phyloP scores from a whole-genome alignment of 2,329 filamentous ascomycete species.

The Penicillium freii region DNA sequence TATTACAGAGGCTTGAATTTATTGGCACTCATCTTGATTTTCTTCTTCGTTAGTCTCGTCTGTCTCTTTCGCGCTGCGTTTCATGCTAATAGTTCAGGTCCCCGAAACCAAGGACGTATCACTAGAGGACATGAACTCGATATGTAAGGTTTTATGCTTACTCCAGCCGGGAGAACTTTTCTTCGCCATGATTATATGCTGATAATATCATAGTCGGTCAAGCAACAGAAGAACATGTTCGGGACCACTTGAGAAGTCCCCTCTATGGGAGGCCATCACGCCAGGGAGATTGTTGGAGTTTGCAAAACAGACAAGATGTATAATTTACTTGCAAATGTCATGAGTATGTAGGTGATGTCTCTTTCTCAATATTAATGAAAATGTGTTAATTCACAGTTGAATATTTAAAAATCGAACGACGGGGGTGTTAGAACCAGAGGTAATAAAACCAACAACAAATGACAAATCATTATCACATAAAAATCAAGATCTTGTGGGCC shows the following conservation, averaged over 20 bases:
- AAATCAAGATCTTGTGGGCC: not conserved
- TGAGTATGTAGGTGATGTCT: not conserved
- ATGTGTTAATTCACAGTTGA: not conserved
- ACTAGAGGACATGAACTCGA: slow-evolving; percentile 14
- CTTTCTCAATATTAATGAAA: not conserved
- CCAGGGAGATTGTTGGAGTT: not conserved
- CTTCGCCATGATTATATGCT: not conserved
- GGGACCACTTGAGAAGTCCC: not conserved
- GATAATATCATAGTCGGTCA: not conserved
- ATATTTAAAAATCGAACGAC: not conserved
- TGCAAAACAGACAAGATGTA: not conserved
- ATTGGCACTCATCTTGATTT: not conserved
- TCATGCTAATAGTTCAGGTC: slow-evolving; percentile 10
- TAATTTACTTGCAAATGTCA: not conserved
- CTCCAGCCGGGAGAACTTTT: not conserved
- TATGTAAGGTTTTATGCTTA: slow-evolving; percentile 10
- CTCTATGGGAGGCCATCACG: not conserved
- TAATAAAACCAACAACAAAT: not conserved
- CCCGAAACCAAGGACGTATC: slow-evolving; percentile 8
- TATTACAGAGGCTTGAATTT: not conserved
- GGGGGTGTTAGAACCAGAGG: not conserved
- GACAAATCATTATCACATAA: not conserved
- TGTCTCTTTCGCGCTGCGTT: not conserved
- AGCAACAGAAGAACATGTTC: not conserved
- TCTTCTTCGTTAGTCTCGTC: not conserved